These are phyloP conservation scores for Gynandropsis gynandra DNA, from an alignment of 345 rosid genomes.

Conservation along the genomic window DNA sequence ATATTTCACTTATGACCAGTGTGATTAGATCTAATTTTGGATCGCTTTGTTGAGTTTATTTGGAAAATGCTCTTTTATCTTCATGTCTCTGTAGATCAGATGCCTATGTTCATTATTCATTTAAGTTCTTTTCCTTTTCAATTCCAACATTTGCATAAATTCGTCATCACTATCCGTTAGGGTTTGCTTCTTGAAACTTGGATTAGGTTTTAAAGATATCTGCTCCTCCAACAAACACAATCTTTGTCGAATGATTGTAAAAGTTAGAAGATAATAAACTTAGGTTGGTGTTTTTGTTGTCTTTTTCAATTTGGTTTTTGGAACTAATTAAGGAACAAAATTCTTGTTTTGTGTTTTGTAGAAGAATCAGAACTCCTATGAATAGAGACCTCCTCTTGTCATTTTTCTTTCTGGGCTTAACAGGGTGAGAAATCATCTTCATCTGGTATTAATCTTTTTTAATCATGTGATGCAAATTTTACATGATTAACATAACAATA, in stretches of 20 bases:
- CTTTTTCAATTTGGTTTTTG: too few relatives aligned
- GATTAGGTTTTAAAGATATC: slow-evolving; percentile 12
- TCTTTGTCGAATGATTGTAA: too few relatives aligned
- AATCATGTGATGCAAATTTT: not conserved
- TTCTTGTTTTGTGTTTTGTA: too few relatives aligned
- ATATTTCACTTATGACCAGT: too few relatives aligned
- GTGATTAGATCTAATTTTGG: too few relatives aligned
- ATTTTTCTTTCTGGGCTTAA: slow-evolving; percentile 81
- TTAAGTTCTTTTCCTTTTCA: not conserved
- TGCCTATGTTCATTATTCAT: not conserved
- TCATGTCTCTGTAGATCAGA: too few relatives aligned
- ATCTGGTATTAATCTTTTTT: slow-evolving; percentile 5
- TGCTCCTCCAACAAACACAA: not conserved
- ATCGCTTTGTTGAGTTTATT: too few relatives aligned
- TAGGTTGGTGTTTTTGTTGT: too few relatives aligned
- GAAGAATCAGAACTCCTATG: slow-evolving; percentile 71
- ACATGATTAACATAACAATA: slow-evolving; percentile 14
- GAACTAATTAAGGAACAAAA: too few relatives aligned
- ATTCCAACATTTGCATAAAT: not conserved
- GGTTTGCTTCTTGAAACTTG: not conserved
- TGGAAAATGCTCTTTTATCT: too few relatives aligned
- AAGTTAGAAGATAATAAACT: too few relatives aligned
- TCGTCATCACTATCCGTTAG: not conserved
- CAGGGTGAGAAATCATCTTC: slow-evolving; percentile 50
- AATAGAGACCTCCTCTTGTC: slow-evolving; percentile 56